Base-by-base conservation (phyloP, 805 yeast species). In the Ogataea methylovora region DNA sequence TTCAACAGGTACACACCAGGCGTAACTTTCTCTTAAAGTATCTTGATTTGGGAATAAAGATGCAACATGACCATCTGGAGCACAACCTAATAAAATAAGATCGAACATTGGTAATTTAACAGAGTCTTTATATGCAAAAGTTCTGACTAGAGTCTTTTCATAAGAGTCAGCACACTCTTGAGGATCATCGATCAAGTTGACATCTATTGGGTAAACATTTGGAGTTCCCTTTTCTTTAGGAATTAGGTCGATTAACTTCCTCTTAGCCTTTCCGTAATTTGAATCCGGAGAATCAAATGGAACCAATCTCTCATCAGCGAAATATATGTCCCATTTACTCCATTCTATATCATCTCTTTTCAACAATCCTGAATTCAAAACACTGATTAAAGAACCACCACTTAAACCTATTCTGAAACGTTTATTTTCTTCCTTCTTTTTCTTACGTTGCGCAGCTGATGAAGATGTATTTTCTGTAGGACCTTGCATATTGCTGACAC, bases 1-100 rank as follows among this genome's bases (percentile, higher is more conserved):
- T 42, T 76, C 81, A 7, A 90, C 94, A 1, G 97, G 94, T 18
- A 85, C 83, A 43, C 88, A 88, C 97, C 97, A 90, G 2, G 97
- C 97, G 46, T 82, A 71, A 41, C 80, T 74, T 57, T 90, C 98
- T 52, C 97, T 72, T 44, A 90, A 65, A 36, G 84, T 81, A 46
- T 84, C 92, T 51, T 84, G 92, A 54, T 82, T 81, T 16, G 98
- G 98, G 67, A 90, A 90, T 36, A 90, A 71, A n/a, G 95, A 86
- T 34, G 96, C 95, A 52, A 86, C 84, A 58, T 90, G 98, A 16
- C 98, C 98, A 58, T 90, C 98, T 3, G 97, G 97, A 1, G 98
- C 98, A 67, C 97, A 90, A 18, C 98, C 98, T 39, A 92, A 68
- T 44, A 92, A 65, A 42, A 92, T 73, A 35, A 92, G 63, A 58